Conservation (phyloP, 148 eudicot species). For the Heliosperma pusillum region DNA sequence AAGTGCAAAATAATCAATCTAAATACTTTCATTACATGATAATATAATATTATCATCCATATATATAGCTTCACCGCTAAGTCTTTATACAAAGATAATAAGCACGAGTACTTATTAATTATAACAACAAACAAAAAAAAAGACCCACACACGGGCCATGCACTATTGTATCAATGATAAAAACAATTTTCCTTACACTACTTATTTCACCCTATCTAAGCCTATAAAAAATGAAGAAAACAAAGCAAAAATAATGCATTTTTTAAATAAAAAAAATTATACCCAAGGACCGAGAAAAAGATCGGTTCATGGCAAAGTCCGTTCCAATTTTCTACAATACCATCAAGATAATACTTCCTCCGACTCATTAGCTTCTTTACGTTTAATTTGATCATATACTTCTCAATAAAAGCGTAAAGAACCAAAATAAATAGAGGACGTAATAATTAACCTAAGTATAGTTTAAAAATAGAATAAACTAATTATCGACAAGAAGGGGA, state of each 20-base stretch:
- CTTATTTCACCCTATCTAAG: background rate
- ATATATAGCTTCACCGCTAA: constrained; percentile 14
- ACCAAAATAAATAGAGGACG: too few relatives aligned
- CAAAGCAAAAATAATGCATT: background rate
- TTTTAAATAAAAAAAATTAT: constrained; percentile 21
- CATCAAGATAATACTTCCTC: background rate
- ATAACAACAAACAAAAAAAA: background rate
- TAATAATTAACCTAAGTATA: too few relatives aligned
- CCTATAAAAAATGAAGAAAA: background rate
- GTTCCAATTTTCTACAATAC: background rate
- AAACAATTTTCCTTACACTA: constrained; percentile 4
- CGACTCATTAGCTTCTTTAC: too few relatives aligned
- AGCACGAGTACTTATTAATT: too few relatives aligned
- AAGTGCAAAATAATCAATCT: too few relatives aligned
- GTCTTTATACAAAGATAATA: constrained; percentile 22
- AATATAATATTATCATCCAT: background rate
- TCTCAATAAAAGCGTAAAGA: too few relatives aligned
- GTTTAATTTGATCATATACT: too few relatives aligned
- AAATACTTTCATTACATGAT: too few relatives aligned
- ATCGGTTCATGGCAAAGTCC: constrained; percentile 20
- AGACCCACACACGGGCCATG: background rate
- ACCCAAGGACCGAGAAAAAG: constrained; percentile 27
- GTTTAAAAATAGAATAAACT: background rate
- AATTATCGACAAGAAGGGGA: constrained; percentile 41
- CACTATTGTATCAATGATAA: background rate